Conservation (phyloP, 2,329 filamentous ascomycete species). For the Pestalotiopsis fici region DNA sequence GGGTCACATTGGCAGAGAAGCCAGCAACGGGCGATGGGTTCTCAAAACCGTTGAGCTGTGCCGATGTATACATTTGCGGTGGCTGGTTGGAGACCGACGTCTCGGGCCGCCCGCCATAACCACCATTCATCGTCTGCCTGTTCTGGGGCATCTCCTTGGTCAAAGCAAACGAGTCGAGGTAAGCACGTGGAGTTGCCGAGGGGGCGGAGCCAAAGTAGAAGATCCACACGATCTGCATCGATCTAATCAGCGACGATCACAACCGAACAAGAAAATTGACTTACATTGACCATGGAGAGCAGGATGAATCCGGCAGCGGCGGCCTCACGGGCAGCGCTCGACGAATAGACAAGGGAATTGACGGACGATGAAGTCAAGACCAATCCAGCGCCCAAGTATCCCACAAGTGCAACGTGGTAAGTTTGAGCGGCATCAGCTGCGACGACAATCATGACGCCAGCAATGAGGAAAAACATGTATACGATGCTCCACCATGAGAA, state of each 20-base stretch:
- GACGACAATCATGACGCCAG: conserved; percentile 79
- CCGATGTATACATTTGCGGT: conserved; percentile 97
- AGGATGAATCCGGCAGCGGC: conserved; percentile 92
- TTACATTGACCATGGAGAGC: conserved; percentile 87
- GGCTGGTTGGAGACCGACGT: conserved; percentile 77
- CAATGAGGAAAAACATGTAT: conserved; percentile 82
- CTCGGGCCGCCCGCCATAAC: conserved; percentile 76
- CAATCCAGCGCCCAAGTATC: conserved; percentile 80
- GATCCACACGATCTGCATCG: conserved; percentile 85
- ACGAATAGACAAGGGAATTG: conserved; percentile 81
- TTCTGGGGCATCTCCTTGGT: conserved; percentile 78
- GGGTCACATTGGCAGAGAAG: conserved; percentile 56
- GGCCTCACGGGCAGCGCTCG: conserved; percentile 75
- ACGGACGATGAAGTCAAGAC: conserved; percentile 85
- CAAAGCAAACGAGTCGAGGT: conserved; percentile 93
- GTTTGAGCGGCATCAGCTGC: conserved; percentile 82
- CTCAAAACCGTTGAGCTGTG: conserved; percentile 93
- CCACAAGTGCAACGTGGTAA: conserved; percentile 90
- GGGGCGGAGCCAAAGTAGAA: conserved; percentile 97
- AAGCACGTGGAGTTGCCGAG: conserved; percentile 80
- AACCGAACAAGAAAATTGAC: conserved; percentile 32
- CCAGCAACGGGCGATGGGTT: conserved; percentile 85
- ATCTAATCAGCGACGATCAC: neutral
- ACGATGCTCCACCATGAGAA: conserved; percentile 92
- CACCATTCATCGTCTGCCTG: conserved; percentile 72